Evolutionary conservation across 805 yeast genomes (phyloP), one percentile per base, ranked within the genome.

Genomic region (Metschnikowia shivogae): DNA sequence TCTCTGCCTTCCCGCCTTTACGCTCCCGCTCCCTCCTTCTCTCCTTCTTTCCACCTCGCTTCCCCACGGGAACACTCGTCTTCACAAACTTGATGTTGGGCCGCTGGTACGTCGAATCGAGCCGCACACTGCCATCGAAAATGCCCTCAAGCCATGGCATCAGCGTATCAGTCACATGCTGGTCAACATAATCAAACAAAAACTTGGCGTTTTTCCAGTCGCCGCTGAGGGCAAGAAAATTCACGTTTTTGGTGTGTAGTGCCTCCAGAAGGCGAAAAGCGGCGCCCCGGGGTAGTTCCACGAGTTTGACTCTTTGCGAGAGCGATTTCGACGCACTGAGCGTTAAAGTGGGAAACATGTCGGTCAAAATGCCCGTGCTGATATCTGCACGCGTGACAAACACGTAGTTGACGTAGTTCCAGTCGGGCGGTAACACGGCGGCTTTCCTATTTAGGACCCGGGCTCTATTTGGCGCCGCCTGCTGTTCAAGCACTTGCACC

Each of bases 321-420:
- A 47, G 33, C 0, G 65, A 55, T 19, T 39, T 40, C 0, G 74
- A 67, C 0, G 85, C 73, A 22, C 78, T 66, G 43, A 63, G 73
- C 22, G 79, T 61, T 31, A 85, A 60, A 2, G 76, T 63, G 0
- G 92, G 92, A 34, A 84, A 70, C 39, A 78, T 83, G 48, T 76
- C 73, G 5, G 77, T 64, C 34, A 84, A 54, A 1, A 84, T 62
- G 1, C 63, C 50, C 1, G 86, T 80, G 10, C 62, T 59, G 4
- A 76, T 70, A 47, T 82, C 86, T n/a, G 66, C 61, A 50, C 76
- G 81, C 51, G 86, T 79, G 13, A 82, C 85, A 62, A 84, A 80
- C 4, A 84, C 71, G 48, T 70, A 72, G 39, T 60, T 61, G 11
- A 70, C 52, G 34, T 55, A 55, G 17, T 14, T 11, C 42, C n/a